phyloP scores from a whole-genome alignment of 2,329 filamentous ascomycete genomes.

The Alternaria sp. region DNA sequence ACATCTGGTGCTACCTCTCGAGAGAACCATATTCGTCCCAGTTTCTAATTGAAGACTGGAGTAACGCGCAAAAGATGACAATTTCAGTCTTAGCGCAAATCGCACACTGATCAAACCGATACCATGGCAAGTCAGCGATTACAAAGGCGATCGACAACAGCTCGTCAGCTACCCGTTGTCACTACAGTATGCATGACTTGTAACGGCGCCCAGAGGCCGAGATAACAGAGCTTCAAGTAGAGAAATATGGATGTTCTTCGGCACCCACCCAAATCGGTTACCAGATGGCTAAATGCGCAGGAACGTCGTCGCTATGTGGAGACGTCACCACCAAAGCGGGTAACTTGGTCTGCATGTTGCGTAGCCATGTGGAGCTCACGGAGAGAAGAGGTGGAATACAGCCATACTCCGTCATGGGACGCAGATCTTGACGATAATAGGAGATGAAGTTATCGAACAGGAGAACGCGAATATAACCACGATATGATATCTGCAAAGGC shows the following conservation, averaged over 20 bases:
- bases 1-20: not conserved
- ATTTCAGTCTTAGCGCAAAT: not conserved
- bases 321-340: not conserved
- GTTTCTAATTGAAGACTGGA: not conserved
- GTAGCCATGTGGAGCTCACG: conserved; percentile 7
- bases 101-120: not conserved
- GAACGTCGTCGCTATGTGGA: not conserved
- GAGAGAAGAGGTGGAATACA: not conserved
- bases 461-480: not conserved
- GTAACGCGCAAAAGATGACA: not conserved
- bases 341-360: conserved; percentile 1
- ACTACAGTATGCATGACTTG: not conserved
- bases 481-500: not conserved
- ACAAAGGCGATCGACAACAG: not conserved
- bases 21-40: not conserved
- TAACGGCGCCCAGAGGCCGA: not conserved
- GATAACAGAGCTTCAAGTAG: not conserved
- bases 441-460: not conserved
- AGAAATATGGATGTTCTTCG: not conserved
- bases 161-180: not conserved
- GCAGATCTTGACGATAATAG: not conserved
- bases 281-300: not conserved
- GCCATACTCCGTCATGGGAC: not conserved
- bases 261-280: not conserved
- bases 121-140: not conserved